Base-by-base conservation (phyloP, 257 asterid genomes). In the Misopates orontium region DNA sequence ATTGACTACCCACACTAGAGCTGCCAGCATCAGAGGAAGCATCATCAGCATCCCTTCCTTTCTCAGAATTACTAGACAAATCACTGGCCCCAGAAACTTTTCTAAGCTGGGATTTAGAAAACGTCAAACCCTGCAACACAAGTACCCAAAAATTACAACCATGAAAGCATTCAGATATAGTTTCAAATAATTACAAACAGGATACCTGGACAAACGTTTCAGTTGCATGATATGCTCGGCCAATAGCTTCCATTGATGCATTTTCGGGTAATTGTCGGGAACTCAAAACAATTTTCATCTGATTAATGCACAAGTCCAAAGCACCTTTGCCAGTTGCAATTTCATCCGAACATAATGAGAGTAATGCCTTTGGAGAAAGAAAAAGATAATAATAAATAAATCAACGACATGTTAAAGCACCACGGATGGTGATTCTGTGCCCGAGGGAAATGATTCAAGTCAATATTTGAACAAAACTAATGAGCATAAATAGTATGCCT, bases 191-290 rank as follows among this genome's bases (percentile, higher is more conserved):
- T 32, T 57, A 28, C 69, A 41, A 70, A 76, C 51, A 50, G 62
- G 52, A 16, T 50, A 91, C 98, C 97, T 92, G 96, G 58, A 93
- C 99, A 74, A 87, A 84, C 71, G 93, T 87, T 86, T 93, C 99
- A 11, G 97, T 93, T 67, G 96, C 97, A 73, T 87, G 95, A 81
- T 93, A 93, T 75, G 96, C 99, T 65, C 93, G 86, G 60, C 99
- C 97, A 64, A 87, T 81, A 62, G 83, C 82, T 77, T 93, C 96
- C 99, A 93, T 83, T 40, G 99, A 83, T 82, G 96, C 94, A 68
- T 76, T 80, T 82, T 79, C 94, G 41, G 95, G 97, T 69, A 93
- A 67, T 70, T 86, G 94, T 69, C 71, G 87, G 79, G 94, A 83
- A 79, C 86, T 93, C 78, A 93, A 70, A 62, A 93, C 92, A 75